These are phyloP conservation scores for Serendipita vermifera DNA, from an alignment of 768 basidiomycete genomes.

Conservation along the genomic window DNA sequence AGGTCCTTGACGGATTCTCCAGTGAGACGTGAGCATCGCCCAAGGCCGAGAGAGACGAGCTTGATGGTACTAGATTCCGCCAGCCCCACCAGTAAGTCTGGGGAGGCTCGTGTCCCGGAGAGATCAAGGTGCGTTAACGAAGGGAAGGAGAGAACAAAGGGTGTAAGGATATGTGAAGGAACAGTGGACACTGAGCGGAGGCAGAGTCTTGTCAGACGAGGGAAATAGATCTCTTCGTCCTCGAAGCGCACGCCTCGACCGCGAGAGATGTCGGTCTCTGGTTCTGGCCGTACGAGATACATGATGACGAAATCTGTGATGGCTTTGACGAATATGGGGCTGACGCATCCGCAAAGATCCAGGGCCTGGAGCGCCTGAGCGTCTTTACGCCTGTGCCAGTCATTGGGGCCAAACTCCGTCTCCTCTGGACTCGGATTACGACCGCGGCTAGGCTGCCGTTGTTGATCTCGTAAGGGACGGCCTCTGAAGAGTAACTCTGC, in stretches of 20 bases:
- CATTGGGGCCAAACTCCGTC: constrained; percentile 46
- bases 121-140: constrained; percentile 82
- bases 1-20: constrained; percentile 65
- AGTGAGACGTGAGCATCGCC: constrained; percentile 73
- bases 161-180: constrained; percentile 48
- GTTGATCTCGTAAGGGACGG: constrained; percentile 41
- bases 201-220: constrained; percentile 63
- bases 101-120: constrained; percentile 71
- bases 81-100: constrained; percentile 59
- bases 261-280: constrained; percentile 16
- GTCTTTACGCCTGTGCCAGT: constrained; percentile 56
- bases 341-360: constrained; percentile 92
- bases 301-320: constrained; percentile 69
- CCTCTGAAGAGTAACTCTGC: constrained; percentile 87
- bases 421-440: constrained; percentile 9
- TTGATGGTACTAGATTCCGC: constrained; percentile 50
- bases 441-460: constrained; percentile 10
- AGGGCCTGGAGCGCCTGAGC: constrained; percentile 75
- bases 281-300: constrained; percentile 36
- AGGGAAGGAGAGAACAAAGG: constrained; percentile 72
- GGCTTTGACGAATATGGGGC: constrained; percentile 74
- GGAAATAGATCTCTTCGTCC: constrained; percentile 47
- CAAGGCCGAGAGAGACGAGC: constrained; percentile 68
- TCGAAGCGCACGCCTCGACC: constrained; percentile 26
- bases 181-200: constrained; percentile 73